Conservation (phyloP, 179 eudicot species). For the Actinidia arguta region DNA sequence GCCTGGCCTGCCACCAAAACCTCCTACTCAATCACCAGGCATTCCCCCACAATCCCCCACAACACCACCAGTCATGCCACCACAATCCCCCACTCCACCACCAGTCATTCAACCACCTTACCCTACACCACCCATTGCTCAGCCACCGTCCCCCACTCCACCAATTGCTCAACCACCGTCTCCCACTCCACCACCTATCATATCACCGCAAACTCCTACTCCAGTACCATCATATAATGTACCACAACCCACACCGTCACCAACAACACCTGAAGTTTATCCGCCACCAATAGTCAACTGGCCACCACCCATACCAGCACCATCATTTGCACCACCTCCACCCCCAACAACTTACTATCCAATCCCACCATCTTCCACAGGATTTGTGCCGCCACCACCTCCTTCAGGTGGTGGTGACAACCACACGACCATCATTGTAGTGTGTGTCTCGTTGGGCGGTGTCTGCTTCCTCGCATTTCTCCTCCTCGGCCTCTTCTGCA, state of each 20-base stretch:
- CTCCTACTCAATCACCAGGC: background rate
- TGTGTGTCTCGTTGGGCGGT: conserved; percentile 42
- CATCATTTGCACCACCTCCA: background rate
- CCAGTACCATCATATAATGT: background rate
- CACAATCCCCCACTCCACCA: background rate
- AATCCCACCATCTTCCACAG: background rate
- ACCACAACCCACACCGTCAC: background rate
- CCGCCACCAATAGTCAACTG: no score
- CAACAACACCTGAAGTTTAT: no score
- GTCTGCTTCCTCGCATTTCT: conserved; percentile 52
- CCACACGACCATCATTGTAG: conserved; percentile 39
- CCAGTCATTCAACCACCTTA: background rate
- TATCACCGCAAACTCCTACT: background rate
- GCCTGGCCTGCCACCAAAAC: background rate
- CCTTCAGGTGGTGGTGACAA: conserved; percentile 13
- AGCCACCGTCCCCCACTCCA: conserved; percentile 9
- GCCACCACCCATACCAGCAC: background rate
- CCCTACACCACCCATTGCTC: background rate
- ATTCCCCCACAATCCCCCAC: background rate
- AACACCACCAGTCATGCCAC: background rate
- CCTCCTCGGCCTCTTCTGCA: conserved; percentile 42
- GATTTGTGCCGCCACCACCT: conserved; percentile 1
- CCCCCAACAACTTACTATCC: background rate
- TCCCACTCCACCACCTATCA: conserved; percentile 1
- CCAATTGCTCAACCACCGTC: conserved; percentile 8